A percentile compares a stretch with the other conserved stretches of the same genome.
phyloP scores from a whole-genome alignment of 1,284 basidiomycete species.

The Boletellus deceptivus region DNA sequence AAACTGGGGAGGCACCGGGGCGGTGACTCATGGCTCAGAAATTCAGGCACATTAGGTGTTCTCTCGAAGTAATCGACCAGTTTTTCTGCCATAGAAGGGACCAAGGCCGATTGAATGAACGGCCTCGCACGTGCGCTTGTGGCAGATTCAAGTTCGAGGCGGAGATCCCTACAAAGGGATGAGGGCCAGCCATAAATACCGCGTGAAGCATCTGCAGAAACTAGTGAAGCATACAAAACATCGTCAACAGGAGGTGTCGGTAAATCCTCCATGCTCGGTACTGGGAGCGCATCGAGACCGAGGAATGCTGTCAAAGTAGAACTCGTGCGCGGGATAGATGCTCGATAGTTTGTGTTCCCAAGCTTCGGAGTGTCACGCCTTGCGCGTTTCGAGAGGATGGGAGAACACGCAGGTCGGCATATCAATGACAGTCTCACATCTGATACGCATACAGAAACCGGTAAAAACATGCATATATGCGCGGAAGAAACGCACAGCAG shows the following conservation, averaged over 20 bases:
- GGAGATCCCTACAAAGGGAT: conserved; percentile 33
- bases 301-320: conserved; percentile 17
- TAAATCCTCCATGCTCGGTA: conserved; percentile 26
- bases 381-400: conserved; percentile 40
- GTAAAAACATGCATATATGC: conserved; percentile 12
- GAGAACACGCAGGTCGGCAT: conserved; percentile 37
- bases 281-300: conserved; percentile 16
- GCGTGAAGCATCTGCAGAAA: background rate
- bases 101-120: conserved; percentile 20
- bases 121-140: conserved; percentile 23
- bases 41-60: conserved; percentile 29
- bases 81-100: conserved; percentile 1
- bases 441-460: conserved; percentile 21
- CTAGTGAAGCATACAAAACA: conserved; percentile 28
- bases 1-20: conserved; percentile 32
- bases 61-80: background rate
- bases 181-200: background rate
- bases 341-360: conserved; percentile 19
- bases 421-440: conserved; percentile 22
- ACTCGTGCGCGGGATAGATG: conserved; percentile 28
- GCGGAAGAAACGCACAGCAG: conserved; percentile 27
- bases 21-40: conserved; percentile 30
- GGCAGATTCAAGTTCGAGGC: conserved; percentile 31
- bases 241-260: conserved; percentile 30
- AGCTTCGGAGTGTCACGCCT: conserved; percentile 38